Evolutionary conservation across 768 basidiomycete species (phyloP).

Genomic region (Hygrophoropsis aurantiaca): DNA sequence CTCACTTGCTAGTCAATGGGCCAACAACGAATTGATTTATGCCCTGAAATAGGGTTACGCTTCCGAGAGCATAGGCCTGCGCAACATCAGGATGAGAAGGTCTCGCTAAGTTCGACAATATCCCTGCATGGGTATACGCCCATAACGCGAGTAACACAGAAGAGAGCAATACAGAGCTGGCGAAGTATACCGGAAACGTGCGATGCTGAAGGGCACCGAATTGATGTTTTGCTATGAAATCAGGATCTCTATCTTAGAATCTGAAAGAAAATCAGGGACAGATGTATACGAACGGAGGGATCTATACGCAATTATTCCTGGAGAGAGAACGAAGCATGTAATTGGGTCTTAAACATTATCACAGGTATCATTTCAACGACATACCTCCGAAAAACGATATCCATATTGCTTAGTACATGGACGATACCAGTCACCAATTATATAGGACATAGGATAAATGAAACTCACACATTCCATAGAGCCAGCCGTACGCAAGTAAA

Average conservation of each 20-base stretch:
- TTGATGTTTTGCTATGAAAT: constrained; percentile 62
- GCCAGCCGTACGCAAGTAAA: constrained; percentile 56
- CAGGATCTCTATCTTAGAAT: not conserved
- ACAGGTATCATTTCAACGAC: not conserved
- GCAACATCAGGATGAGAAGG: constrained; percentile 60
- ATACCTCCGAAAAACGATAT: constrained; percentile 66
- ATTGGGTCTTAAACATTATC: not conserved
- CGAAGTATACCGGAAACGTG: constrained; percentile 75
- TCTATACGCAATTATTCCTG: constrained; percentile 62
- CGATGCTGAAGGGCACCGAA: constrained; percentile 75
- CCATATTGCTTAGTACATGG: constrained; percentile 44
- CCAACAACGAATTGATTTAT: constrained; percentile 71
- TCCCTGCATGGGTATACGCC: constrained; percentile 57
- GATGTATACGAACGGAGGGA: constrained; percentile 48
- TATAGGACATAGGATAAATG: not conserved
- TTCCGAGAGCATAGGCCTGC: constrained; percentile 58
- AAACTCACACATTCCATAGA: constrained; percentile 70
- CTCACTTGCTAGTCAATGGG: constrained; percentile 72
- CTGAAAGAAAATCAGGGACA: not conserved
- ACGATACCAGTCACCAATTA: not conserved
- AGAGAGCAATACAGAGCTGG: constrained; percentile 54
- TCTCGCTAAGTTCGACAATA: constrained; percentile 44
- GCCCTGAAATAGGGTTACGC: constrained; percentile 47
- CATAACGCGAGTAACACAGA: constrained; percentile 55
- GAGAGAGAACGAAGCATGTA: not conserved